Percentiles rank a stretch among this genome's conserved stretches.
Evolutionary conservation across 805 yeast genomes (phyloP).

Genomic region (Hanseniaspora pseudoguilliermondii): DNA sequence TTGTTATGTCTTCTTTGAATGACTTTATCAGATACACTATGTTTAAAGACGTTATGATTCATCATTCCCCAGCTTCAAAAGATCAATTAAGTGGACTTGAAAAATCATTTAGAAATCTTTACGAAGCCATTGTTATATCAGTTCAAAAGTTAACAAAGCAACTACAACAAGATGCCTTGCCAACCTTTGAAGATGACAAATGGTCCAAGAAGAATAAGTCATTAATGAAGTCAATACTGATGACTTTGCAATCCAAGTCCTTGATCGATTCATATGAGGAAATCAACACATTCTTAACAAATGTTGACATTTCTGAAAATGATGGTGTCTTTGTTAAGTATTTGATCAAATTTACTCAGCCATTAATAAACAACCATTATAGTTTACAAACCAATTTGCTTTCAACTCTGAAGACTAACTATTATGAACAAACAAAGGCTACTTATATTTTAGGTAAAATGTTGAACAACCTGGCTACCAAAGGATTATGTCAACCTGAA

Average conservation of each 20-base stretch:
- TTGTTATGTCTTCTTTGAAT: constrained; percentile 36
- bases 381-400: constrained; percentile 36
- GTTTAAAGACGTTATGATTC: not conserved
- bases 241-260: constrained; percentile 30
- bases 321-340: constrained; percentile 35
- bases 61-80: not conserved
- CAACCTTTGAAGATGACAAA: constrained; percentile 40
- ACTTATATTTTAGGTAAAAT: constrained; percentile 45
- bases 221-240: constrained; percentile 32
- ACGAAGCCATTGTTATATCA: constrained; percentile 49
- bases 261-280: constrained; percentile 29
- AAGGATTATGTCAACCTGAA: constrained; percentile 90
- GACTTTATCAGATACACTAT: constrained; percentile 26
- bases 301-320: constrained; percentile 29
- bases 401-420: constrained; percentile 35
- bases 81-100: constrained; percentile 29
- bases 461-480: constrained; percentile 49
- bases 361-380: constrained; percentile 50
- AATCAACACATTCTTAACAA: constrained; percentile 28
- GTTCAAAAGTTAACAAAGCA: constrained; percentile 41
- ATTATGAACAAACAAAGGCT: constrained; percentile 45
- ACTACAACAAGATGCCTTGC: constrained; percentile 27
- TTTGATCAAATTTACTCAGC: constrained; percentile 43
- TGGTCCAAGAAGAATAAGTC: constrained; percentile 51
- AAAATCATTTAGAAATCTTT: constrained; percentile 37